phyloP scores from a whole-genome alignment of 306 rosid genomes.

The Prunus dulcis region DNA sequence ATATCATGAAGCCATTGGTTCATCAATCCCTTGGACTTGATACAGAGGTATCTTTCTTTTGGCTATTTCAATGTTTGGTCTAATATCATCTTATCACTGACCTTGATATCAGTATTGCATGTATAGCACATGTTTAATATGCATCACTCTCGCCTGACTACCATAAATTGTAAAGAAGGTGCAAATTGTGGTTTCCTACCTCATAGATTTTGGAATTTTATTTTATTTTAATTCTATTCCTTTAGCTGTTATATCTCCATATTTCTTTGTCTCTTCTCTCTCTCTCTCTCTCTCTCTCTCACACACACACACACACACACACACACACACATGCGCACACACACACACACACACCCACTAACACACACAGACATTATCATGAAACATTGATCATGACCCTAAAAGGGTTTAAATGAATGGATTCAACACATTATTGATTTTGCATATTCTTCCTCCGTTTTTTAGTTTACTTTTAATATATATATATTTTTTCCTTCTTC shows the following conservation, averaged over 20 bases:
- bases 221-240: background rate
- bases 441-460: conserved; percentile 3
- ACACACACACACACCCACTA: too few relatives aligned
- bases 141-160: background rate
- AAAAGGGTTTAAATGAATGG: background rate
- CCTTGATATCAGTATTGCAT: conserved; percentile 7
- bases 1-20: conserved; percentile 63
- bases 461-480: conserved; percentile 3
- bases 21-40: conserved; percentile 61
- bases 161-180: conserved; percentile 5
- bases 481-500: conserved; percentile 10
- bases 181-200: background rate
- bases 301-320: background rate
- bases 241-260: background rate
- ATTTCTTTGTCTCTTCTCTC: too few relatives aligned
- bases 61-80: conserved; percentile 19
- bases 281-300: background rate
- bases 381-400: background rate
- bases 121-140: background rate
- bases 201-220: background rate
- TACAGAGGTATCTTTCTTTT: conserved; percentile 58
- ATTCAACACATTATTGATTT: background rate
- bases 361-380: too few relatives aligned
- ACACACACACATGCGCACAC: too few relatives aligned
- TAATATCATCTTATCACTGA: conserved; percentile 16